These are phyloP conservation scores for Botryotinia globosa DNA, from an alignment of 2,329 filamentous ascomycete species.

Conservation along the genomic window DNA sequence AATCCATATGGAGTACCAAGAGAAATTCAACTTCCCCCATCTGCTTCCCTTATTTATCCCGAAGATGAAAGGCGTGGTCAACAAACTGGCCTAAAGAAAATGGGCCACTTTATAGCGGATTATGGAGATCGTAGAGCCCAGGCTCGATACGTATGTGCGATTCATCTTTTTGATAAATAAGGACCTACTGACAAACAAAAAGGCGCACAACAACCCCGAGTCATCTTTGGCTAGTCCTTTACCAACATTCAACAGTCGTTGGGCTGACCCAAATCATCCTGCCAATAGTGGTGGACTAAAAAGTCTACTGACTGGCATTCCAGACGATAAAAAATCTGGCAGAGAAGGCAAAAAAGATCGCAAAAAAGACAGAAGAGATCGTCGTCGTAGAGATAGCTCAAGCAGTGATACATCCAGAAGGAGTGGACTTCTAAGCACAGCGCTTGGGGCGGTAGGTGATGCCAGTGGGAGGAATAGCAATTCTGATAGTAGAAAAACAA, in stretches of 20 bases:
- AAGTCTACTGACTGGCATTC: slow-evolving; percentile 9
- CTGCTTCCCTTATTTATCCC: background rate
- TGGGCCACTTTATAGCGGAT: slow-evolving; percentile 38
- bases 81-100: slow-evolving; percentile 35
- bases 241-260: slow-evolving; percentile 6
- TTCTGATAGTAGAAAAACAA: background rate
- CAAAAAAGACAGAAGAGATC: background rate
- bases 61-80: background rate
- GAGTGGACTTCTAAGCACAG: background rate
- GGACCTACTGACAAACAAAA: background rate
- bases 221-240: background rate
- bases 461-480: background rate
- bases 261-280: slow-evolving; percentile 11
- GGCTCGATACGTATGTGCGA: slow-evolving; percentile 19
- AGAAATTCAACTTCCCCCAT: slow-evolving; percentile 13
- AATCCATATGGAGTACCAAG: background rate
- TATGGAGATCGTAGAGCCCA: slow-evolving; percentile 23
- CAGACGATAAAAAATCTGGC: background rate
- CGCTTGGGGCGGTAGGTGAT: background rate
- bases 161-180: background rate
- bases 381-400: slow-evolving; percentile 5
- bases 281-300: slow-evolving; percentile 7
- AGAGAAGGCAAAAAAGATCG: background rate
- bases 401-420: background rate
- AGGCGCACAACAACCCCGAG: background rate